Base-by-base conservation (phyloP, 441 rosid genomes). In the Populus hybrid region DNA sequence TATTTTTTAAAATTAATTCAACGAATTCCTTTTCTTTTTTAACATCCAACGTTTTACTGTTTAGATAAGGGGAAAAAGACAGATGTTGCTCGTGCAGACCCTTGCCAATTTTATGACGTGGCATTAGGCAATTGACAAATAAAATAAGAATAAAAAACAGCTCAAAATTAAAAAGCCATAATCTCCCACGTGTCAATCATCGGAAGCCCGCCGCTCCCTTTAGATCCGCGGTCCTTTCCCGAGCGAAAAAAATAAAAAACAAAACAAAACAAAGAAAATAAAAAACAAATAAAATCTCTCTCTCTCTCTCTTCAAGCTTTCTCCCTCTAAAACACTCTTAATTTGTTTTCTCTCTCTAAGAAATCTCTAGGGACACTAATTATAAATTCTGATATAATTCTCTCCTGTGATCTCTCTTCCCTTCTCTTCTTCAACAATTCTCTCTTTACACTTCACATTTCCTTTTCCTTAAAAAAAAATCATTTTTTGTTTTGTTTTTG, bases 191-290 rank as follows among this genome's bases (percentile, higher is more conserved):
- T 84, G 87, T 69, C 81, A 68, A 5, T 26, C 66, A 28, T 18
- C 3, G 3, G 67, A 38, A 53, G 61, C 77, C 68, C 71, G 73
- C 63, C 74, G 76, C 75, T 73, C 46, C 87, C 86, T 75, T 77
- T 67, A 82, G 89, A 87, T 87, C 86, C 88, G 90, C 84, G 76
- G 83, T 63, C 74, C 50, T 71, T 84, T 82, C 32, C 42, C 73
- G 57, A 75, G 69, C 72, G 73, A 80, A 83, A 74, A 79, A 69
- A 38, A 69, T 21, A 32, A 18, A 40, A 61, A 26, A 30, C 69
- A 71, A 68, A 53, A 21, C 30, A 59, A 59, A 23, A 35, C 65
- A n/a, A 73, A 24, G 30, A 16, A 71, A 10, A 53, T 21, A 61
- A 30, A 34, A 14, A 28, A 71, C 26, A 46, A 69, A 30, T 76